Evolutionary conservation across 176 grass and related monocot species (phyloP).

Genomic region (Elaeis guineensis): DNA sequence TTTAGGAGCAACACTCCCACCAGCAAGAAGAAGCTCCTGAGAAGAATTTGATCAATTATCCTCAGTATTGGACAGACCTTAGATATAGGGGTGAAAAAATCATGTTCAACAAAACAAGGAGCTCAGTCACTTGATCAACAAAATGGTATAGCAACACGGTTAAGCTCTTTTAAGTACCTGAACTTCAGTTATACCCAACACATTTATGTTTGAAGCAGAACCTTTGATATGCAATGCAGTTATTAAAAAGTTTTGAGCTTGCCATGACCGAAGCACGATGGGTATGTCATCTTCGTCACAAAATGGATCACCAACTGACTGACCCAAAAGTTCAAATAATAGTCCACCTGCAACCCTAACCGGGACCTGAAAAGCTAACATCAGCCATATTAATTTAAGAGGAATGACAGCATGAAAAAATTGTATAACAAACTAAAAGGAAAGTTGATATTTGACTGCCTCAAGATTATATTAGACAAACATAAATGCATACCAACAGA

Average conservation of each 20-base stretch:
- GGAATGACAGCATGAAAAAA: no score
- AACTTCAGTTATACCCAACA: constrained; percentile 97
- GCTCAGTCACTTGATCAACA: no score
- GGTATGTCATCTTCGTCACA: constrained; percentile 88
- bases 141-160: no score
- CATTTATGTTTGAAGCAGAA: constrained; percentile 58
- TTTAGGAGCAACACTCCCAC: constrained; percentile 80
- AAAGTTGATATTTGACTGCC: no score
- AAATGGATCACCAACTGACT: constrained; percentile 78
- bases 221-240: constrained; percentile 95
- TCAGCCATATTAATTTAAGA: constrained; percentile 18
- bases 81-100: no score
- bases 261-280: constrained; percentile 86
- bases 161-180: constrained; percentile 41
- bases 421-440: no score
- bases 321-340: constrained; percentile 95
- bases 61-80: not conserved
- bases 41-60: constrained; percentile 19
- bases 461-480: no score
- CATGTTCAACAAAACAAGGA: no score
- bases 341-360: constrained; percentile 92
- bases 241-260: constrained; percentile 81
- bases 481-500: no score
- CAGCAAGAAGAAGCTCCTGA: constrained; percentile 88
- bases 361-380: constrained; percentile 69